Base-by-base conservation (phyloP, 2,329 filamentous ascomycete genomes). In the Penicillium sp. region DNA sequence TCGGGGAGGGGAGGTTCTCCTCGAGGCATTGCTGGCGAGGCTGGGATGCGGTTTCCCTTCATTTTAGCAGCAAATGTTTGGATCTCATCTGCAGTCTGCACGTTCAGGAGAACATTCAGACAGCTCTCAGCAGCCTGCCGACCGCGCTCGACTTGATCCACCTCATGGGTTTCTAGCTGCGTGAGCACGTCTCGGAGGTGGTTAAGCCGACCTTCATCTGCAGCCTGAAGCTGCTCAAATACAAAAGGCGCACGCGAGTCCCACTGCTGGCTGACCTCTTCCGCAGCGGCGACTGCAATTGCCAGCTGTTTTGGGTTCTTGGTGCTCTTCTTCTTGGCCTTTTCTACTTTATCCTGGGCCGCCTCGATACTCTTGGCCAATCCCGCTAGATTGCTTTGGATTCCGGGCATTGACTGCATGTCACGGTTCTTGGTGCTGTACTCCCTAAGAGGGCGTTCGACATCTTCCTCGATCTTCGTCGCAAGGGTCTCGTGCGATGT, bases 241-340 rank as follows among this genome's bases (percentile, higher is more conserved):
- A 97, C 89, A 75, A 91, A 98, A 1, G 95, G 95, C 14, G 95
- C 92, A 74, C 96, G 92, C 1, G 92, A 92, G 55, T 96, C 88
- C 95, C 95, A 99, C 72, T 96, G 90, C 63, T 88, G 84, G 45
- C 83, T 85, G n/a, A 92, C 89, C 59, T 86, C 86, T 62, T 96
- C 90, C 44, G 96, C 85, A 62, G 87, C 88, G 19, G 85, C 80
- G 11, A 85, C 83, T 13, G 92, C 92, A 61, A 83, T 83, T 44
- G 92, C 90, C 39, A 95, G 85, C 75, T 95, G 96, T 57, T 87
- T 85, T 2, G 88, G 83, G 67, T 73, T 74, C 52, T 86, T 92
- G 43, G 89, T 86, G 59, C 90, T 92, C 75, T 93, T 96, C 70
- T 84, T 89, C 69, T 80, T 87, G 51, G 96, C 82, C 77, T 93